Evolutionary conservation across 768 basidiomycete genomes (phyloP).

Genomic region (Strobilomyces dryophilus): DNA sequence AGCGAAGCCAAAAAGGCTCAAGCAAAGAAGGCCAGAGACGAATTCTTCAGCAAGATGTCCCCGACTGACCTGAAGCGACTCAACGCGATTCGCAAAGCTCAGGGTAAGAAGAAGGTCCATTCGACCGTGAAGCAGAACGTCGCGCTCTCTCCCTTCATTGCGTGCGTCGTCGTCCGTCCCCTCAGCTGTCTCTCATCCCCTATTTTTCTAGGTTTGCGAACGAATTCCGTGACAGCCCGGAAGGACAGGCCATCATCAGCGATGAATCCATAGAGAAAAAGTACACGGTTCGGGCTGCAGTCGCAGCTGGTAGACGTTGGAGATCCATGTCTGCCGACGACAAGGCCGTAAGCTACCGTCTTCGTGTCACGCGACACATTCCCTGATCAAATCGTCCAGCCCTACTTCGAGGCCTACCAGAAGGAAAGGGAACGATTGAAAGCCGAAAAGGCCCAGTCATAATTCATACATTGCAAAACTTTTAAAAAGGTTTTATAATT

Average conservation of each 20-base stretch:
- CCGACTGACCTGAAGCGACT: slow-evolving; percentile 22
- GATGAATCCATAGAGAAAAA: slow-evolving; percentile 2
- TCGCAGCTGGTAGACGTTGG: slow-evolving; percentile 28
- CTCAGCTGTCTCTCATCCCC: neutral
- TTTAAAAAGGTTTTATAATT: too few species aligned
- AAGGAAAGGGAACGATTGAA: slow-evolving; percentile 15
- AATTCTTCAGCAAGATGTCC: slow-evolving; percentile 27
- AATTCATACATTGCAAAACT: slow-evolving; percentile 2
- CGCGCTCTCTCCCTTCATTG: slow-evolving; percentile 19
- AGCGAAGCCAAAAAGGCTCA: slow-evolving; percentile 12
- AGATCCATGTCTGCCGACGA: slow-evolving; percentile 28
- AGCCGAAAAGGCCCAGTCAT: slow-evolving; percentile 3
- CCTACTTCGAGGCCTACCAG: slow-evolving; percentile 17
- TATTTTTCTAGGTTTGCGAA: slow-evolving; percentile 15
- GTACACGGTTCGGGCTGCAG: neutral
- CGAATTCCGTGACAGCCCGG: slow-evolving; percentile 16
- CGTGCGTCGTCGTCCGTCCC: slow-evolving; percentile 14
- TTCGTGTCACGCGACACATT: too few species aligned
- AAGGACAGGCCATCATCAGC: slow-evolving; percentile 13
- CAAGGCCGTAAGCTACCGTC: slow-evolving; percentile 24
- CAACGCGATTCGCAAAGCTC: slow-evolving; percentile 29
- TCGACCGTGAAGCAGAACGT: neutral
- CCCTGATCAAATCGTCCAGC: slow-evolving; percentile 10
- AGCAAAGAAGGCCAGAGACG: slow-evolving; percentile 19
- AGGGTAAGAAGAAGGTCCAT: slow-evolving; percentile 21